Base-by-base conservation (phyloP, 371 early-diverging fungal species). In the Umbelopsis sp. region DNA sequence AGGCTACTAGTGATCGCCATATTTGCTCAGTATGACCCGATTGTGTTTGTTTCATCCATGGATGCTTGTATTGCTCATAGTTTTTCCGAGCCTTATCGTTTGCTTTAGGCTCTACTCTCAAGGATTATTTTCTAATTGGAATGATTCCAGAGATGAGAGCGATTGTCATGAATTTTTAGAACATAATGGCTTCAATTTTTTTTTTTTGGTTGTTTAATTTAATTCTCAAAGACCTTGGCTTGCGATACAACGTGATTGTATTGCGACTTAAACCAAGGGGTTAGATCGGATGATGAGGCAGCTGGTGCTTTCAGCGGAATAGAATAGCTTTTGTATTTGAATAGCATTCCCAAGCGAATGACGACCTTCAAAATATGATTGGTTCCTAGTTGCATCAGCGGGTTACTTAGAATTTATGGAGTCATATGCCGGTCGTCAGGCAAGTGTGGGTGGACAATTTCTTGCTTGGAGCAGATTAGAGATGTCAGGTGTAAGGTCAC, bases 401-500 rank as follows among this genome's bases (percentile, higher is more conserved):
- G 48, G 48, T 48, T n/a, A 16, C 48, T 48, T 48, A 20, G 2
- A 41, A 10, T 41, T 41, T 48, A n/a, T 20, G 20, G 6, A 57
- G 57, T 57, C 57, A 57, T 57, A 29, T 35, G 57, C 35, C 29
- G 12, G 57, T 35, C 29, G 29, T 18, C 29, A 51, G 52, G 22
- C 57, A 37, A 35, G 5, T 25, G 29, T 25, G 29, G 29, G 35
- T 29, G 29, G 20, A 48, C 12, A 41, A 7, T 41, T 41, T 7
- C 41, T 41, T 5, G 48, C 48, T n/a, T 16, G 20, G 7, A 18
- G 29, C 29, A 48, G 48, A 48, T 48, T 48, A 48, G 20, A 57
- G 57, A 18, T 18, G 57, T 57, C 57, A 35, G 29, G 57, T 57
- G 57, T 12, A 35, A 35, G 57, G 57, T 57, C 57, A 57, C 57